Conservation (phyloP, 768 basidiomycete species). For the Lactarius sp. region DNA sequence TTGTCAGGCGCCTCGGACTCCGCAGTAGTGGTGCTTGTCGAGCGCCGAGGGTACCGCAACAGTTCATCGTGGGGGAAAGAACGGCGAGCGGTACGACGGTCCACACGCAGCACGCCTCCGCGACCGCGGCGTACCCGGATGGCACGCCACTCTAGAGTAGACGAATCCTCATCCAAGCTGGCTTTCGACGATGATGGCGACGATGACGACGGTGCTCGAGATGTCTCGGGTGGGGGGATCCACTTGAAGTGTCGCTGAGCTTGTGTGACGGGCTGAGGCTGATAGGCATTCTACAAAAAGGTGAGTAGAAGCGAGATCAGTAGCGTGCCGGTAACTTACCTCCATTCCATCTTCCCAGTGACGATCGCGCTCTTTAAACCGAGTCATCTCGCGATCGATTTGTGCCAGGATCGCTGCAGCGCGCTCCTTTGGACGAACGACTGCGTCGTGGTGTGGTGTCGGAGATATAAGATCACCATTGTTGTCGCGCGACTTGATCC, state of each 20-base stretch:
- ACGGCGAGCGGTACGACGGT: slow-evolving; percentile 47
- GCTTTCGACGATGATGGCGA: slow-evolving; percentile 28
- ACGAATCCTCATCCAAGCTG: slow-evolving; percentile 30
- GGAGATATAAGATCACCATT: slow-evolving; percentile 39
- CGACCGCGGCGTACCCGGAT: slow-evolving; percentile 78
- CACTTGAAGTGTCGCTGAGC: slow-evolving; percentile 65
- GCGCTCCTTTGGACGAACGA: slow-evolving; percentile 64
- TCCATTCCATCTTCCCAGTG: slow-evolving; percentile 88
- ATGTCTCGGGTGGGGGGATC: slow-evolving; percentile 39
- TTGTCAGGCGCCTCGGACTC: slow-evolving; percentile 15
- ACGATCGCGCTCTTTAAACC: slow-evolving; percentile 64
- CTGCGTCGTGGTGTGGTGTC: slow-evolving; percentile 42
- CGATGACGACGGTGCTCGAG: slow-evolving; percentile 31
- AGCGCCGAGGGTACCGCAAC: slow-evolving; percentile 18
- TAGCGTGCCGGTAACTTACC: slow-evolving; percentile 39
- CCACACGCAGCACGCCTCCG: slow-evolving; percentile 71
- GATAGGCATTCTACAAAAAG: slow-evolving; percentile 57
- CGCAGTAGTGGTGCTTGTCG: slow-evolving; percentile 28
- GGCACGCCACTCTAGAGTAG: slow-evolving; percentile 38
- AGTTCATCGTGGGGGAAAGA: slow-evolving; percentile 15
- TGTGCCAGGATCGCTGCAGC: slow-evolving; percentile 51
- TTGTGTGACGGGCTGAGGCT: slow-evolving; percentile 53
- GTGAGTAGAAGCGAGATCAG: slow-evolving; percentile 9
- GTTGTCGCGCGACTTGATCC: slow-evolving; percentile 44
- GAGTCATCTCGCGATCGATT: slow-evolving; percentile 56